Conservation (phyloP, 805 yeast genomes). For the Kodamaea kakaduensis region DNA sequence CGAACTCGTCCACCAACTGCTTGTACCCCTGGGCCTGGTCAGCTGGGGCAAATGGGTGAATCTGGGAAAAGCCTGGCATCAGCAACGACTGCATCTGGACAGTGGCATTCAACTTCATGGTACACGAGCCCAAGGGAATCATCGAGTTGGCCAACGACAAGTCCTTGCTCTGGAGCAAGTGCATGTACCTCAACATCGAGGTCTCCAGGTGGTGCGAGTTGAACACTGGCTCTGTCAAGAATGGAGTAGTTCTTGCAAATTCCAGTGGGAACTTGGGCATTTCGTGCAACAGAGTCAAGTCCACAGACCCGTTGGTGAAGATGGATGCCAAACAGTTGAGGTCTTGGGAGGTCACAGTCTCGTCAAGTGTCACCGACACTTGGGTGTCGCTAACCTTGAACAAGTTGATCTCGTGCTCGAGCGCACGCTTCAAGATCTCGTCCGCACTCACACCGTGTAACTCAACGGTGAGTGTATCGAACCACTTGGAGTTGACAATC, state of each 20-base stretch:
- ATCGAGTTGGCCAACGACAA: conserved; percentile 91
- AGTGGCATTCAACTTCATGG: conserved; percentile 95
- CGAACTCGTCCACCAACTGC: conserved; percentile 71
- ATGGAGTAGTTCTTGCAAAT: conserved; percentile 51
- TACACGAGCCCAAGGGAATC: conserved; percentile 97
- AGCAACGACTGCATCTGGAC: conserved; percentile 92
- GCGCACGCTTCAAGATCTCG: conserved; percentile 54
- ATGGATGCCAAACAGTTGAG: conserved; percentile 52
- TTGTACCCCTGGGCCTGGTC: conserved; percentile 87
- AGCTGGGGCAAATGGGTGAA: conserved; percentile 91
- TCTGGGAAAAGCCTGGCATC: conserved; percentile 84
- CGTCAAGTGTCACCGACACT: conserved; percentile 85
- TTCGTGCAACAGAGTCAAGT: conserved; percentile 18
- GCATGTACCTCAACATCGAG: conserved; percentile 86
- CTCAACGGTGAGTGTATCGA: conserved; percentile 79
- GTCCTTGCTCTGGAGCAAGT: conserved; percentile 78
- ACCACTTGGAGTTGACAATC: conserved; percentile 61
- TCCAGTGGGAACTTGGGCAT: conserved; percentile 51
- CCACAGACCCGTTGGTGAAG: conserved; percentile 45
- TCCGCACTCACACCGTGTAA: conserved; percentile 51
- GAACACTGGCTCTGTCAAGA: conserved; percentile 75
- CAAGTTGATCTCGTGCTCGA: conserved; percentile 67
- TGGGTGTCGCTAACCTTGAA: conserved; percentile 59
- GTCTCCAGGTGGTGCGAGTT: conserved; percentile 90
- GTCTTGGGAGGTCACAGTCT: conserved; percentile 68